Evolutionary conservation across 345 rosid species (phyloP), one percentile per base, ranked within the genome.

Genomic region (Limnanthes douglasii): DNA sequence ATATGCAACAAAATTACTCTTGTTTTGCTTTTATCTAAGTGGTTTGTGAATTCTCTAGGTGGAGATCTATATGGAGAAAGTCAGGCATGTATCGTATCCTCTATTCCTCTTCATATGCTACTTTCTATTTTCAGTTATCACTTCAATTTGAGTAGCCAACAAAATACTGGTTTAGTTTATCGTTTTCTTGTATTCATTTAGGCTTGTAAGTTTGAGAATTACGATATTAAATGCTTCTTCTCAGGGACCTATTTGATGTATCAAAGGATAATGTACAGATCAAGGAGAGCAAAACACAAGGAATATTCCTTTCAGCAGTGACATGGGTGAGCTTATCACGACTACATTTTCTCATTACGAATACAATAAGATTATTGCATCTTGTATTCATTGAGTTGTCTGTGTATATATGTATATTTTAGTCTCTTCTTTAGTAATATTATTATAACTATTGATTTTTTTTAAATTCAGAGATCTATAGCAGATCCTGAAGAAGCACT

Each of bases 41-140:
- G 25, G 22, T 11, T 41, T 44, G 45, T 32, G 24, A 18, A 39
- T 41, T 37, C 14, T 59, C 15, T 32, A 82, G 94, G 94, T 86
- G 5, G 97, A 82, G 61, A 82, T 86, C 54, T 86, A 86, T 61
- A 73, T 86, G 97, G 97, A 82, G 72, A 82, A 70, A 73, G 80
- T 86, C 51, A 78, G 94, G 94, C 73, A 54, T 20, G 34, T 11
- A 8, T 35, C 17, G n/a, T n/a, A n/a, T n/a, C n/a, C n/a, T n/a
- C n/a, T n/a, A n/a, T n/a, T n/a, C n/a, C n/a, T n/a, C n/a, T n/a
- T n/a, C n/a, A n/a, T n/a, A n/a, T n/a, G n/a, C n/a, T n/a, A n/a
- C n/a, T n/a, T n/a, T n/a, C n/a, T n/a, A n/a, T n/a, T n/a, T n/a
- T n/a, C n/a, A n/a, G n/a, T n/a, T n/a, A n/a, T n/a, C n/a, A n/a